Base-by-base conservation (phyloP, 306 rosid genomes). In the Ochetophila trinervis region DNA sequence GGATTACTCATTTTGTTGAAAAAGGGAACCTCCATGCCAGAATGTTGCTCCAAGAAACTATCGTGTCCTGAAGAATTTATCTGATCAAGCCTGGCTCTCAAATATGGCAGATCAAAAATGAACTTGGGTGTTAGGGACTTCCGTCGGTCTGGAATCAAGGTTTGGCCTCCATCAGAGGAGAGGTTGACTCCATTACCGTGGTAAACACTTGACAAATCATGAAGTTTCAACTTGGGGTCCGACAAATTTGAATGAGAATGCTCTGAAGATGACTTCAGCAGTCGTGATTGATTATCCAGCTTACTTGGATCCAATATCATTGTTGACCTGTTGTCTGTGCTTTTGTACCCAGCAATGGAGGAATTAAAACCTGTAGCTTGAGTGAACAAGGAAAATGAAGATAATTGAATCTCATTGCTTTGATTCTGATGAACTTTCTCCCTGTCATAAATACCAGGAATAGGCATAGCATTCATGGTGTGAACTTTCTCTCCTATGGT, bases 21-120 rank as follows among this genome's bases (percentile, higher is more conserved):
- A 56, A 71, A 55, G 4, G 63, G 58, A n/a, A 22, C 52, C 24
- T 51, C 70, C 19, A 30, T 61, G 55, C 57, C 35, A 4, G 63
- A 58, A 53, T 57, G 24, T 20, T 51, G 68, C 21, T 60, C 66
- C 56, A 44, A 59, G 51, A 52, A 70, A 27, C 53, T 30, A 40
- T 56, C 35, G 4, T 63, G 74, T 50, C 83, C 61, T 1, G 56
- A 70, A 55, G 71, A 71, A 59, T 64, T 81, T 32, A 66, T 68
- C 62, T 71, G 76, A 72, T 67, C 74, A 65, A 83, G 76, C 24
- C 72, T 78, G 44, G 78, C 69, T 78, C 59, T 83, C 77, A 76
- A 66, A 74, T 70, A 75, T 62, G 85, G 81, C 42, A 70, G 75
- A 70, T 70, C 75, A 67, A 70, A 78, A 53, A 70, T 65, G 76